Conservation (phyloP, 2,329 filamentous ascomycete genomes). For the Arthrobotrys sinensis region DNA sequence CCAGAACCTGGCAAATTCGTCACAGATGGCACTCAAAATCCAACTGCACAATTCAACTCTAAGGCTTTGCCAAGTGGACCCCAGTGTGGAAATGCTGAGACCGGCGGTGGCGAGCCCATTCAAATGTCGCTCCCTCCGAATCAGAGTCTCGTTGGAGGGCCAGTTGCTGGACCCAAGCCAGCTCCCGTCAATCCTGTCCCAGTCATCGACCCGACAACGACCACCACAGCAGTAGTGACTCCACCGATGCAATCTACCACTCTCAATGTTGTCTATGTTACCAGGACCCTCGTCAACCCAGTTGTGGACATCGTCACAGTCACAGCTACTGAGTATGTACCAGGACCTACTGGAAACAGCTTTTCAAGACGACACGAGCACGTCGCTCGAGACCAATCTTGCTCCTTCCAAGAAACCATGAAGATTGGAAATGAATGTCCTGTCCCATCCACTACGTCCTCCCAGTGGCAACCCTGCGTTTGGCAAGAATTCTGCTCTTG, state of each 20-base stretch:
- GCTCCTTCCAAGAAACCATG: slow-evolving; percentile 35
- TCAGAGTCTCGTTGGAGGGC: slow-evolving; percentile 10
- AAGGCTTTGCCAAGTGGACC: slow-evolving; percentile 29
- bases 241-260: slow-evolving; percentile 7
- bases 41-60: slow-evolving; percentile 13
- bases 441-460: slow-evolving; percentile 38
- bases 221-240: not conserved
- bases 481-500: slow-evolving; percentile 56
- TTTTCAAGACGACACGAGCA: not conserved
- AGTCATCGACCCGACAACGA: not conserved
- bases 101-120: slow-evolving; percentile 42
- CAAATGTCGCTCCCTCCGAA: slow-evolving; percentile 6
- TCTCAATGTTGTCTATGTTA: slow-evolving; percentile 33
- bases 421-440: slow-evolving; percentile 38
- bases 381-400: slow-evolving; percentile 12
- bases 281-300: slow-evolving; percentile 23
- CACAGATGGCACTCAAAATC: slow-evolving; percentile 31
- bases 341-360: not conserved
- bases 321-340: slow-evolving; percentile 32
- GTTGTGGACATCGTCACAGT: slow-evolving; percentile 34
- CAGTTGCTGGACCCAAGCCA: slow-evolving; percentile 33
- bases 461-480: slow-evolving; percentile 45
- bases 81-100: slow-evolving; percentile 28
- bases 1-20: slow-evolving; percentile 42
- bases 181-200: slow-evolving; percentile 9